Evolutionary conservation across 2,329 filamentous ascomycete genomes (phyloP).

Genomic region (Fusarium odoratissimum): DNA sequence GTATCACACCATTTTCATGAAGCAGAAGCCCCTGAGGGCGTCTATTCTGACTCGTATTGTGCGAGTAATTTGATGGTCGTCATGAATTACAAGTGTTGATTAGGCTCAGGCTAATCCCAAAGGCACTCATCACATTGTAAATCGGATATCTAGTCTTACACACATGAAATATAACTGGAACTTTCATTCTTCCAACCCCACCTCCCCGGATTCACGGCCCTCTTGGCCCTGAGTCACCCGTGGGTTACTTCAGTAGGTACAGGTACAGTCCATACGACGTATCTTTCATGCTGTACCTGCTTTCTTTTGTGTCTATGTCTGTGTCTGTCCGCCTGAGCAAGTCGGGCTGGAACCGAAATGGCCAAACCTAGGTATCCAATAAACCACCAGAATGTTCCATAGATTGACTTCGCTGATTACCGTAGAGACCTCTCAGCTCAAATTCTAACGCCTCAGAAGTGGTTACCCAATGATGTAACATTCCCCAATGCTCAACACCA

Average conservation of each 20-base stretch:
- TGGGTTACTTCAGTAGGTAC: neutral
- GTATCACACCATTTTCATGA: neutral
- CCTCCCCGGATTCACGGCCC: conserved; percentile 19
- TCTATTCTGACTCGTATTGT: conserved; percentile 4
- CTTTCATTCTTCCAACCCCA: neutral
- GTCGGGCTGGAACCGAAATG: neutral
- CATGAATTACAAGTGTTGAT: neutral
- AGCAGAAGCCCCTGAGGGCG: neutral
- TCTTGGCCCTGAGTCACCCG: neutral
- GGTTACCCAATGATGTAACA: conserved; percentile 21
- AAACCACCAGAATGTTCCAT: neutral
- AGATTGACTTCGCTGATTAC: neutral
- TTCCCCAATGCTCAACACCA: conserved; percentile 2
- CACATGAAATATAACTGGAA: neutral
- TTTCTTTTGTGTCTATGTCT: neutral
- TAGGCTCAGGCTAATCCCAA: neutral
- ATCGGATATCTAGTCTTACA: neutral
- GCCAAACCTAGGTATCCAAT: neutral
- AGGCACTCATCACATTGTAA: neutral
- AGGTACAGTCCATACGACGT: neutral
- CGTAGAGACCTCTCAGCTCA: neutral
- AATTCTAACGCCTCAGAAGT: neutral
- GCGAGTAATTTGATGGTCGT: conserved; percentile 2
- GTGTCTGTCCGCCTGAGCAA: neutral
- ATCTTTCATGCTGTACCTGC: neutral